Evolutionary conservation across 345 rosid genomes (phyloP), one percentile per base, ranked within the genome.

Genomic region (Cardamine resedifolia): DNA sequence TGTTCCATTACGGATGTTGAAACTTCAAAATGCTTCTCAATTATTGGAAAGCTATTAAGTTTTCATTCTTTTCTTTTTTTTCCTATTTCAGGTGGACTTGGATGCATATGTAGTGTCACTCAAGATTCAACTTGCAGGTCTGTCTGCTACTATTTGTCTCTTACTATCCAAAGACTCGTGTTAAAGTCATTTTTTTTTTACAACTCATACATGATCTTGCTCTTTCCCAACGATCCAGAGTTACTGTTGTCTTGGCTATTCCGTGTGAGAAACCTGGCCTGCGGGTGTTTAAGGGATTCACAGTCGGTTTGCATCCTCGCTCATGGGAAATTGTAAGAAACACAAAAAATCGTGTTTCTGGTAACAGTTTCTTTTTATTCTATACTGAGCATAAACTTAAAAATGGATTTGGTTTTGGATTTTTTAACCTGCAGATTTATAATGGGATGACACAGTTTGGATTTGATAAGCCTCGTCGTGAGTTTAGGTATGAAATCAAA

Each of bases 371-470:
- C 15, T 58, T 58, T 60, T 23, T 43, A n/a, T n/a, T 48, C 7
- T 10, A 20, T 10, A 24, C 34, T 61, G 52, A 44, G 5, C 61
- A 58, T 12, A 20, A 15, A 58, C 52, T 49, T 21, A 7, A 9
- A 64, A 50, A 55, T 39, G 31, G 34, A 48, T 45, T 10, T 3
- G 45, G 23, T 67, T 71, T 4, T 21, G 33, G 52, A 8, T 50
- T 59, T 53, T 47, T 58, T n/a, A 38, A 56, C 52, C 72, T 70
- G 71, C 79, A 95, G 99, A 86, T 95, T 43, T 83, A 88, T 67
- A 87, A 95, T 78, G 97, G 99, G 70, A 74, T 95, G 89, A 95
- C 96, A 67, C 97, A 90, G 61, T 76, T 64, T 48, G 99, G 99
- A 56, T 95, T 81, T 77, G 94, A 89, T 66, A 87, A 79, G 65